These are phyloP conservation scores for Laetiporus sulphureus DNA, from an alignment of 1,284 basidiomycete species.

Conservation along the genomic window DNA sequence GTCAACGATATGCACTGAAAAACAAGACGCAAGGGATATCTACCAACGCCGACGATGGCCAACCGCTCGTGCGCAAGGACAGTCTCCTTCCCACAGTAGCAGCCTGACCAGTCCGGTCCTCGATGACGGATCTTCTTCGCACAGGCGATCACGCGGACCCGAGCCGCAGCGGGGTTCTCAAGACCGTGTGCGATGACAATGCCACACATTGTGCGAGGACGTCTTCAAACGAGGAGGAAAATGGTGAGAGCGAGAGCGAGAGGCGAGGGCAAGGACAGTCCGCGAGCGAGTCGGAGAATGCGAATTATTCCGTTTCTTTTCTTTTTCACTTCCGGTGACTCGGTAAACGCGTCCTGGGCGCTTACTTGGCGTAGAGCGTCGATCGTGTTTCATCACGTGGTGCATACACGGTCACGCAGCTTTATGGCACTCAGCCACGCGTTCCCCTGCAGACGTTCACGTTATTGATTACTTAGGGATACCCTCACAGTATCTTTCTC, in stretches of 20 bases:
- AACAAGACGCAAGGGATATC: slow-evolving; percentile 28
- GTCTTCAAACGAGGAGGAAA: too few relatives aligned
- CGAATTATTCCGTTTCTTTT: not conserved
- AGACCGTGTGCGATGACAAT: slow-evolving; percentile 82
- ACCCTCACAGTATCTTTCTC: too few relatives aligned
- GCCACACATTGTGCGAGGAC: slow-evolving; percentile 73
- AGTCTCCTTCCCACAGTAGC: slow-evolving; percentile 75
- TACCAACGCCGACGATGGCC: slow-evolving; percentile 97
- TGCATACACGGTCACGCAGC: too few relatives aligned
- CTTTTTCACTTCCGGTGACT: not conserved
- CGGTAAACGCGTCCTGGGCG: slow-evolving; percentile 1
- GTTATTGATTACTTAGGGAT: too few relatives aligned
- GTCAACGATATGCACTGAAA: not conserved
- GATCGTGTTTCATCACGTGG: too few relatives aligned
- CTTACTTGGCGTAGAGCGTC: not conserved
- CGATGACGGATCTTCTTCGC: slow-evolving; percentile 89
- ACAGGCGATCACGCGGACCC: slow-evolving; percentile 73
- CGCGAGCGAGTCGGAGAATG: not conserved
- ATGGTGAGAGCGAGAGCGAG: too few relatives aligned
- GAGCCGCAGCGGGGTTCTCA: slow-evolving; percentile 60
- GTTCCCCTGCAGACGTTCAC: too few relatives aligned
- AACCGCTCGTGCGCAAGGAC: slow-evolving; percentile 88
- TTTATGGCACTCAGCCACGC: too few relatives aligned
- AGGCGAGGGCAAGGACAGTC: not conserved
- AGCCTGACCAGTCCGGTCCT: slow-evolving; percentile 96